Evolutionary conservation across 257 asterid genomes (phyloP).

Genomic region (Solanum microdontum): DNA sequence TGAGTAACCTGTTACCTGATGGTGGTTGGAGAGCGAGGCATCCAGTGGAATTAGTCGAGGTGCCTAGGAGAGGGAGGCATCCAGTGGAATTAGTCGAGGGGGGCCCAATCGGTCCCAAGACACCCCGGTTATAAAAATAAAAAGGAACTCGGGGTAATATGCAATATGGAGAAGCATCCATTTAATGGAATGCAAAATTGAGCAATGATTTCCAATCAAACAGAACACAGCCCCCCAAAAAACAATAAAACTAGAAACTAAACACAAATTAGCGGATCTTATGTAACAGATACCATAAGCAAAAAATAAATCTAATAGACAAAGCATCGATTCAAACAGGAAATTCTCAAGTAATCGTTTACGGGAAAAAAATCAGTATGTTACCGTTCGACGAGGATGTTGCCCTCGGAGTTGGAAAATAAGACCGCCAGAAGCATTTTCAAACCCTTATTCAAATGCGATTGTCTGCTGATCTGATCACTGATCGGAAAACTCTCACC

Average conservation of each 20-base stretch:
- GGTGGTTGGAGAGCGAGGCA: background rate
- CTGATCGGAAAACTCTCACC: background rate
- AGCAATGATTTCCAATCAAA: background rate
- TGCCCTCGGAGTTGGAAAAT: conserved; percentile 91
- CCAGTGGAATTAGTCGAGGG: background rate
- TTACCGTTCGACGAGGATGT: conserved; percentile 95
- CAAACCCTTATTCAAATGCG: background rate
- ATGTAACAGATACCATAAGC: background rate
- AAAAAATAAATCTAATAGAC: background rate
- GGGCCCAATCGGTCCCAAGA: background rate
- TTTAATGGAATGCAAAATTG: background rate
- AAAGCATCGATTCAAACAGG: background rate
- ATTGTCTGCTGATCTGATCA: background rate
- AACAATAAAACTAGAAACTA: background rate
- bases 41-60: background rate
- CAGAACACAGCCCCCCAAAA: background rate
- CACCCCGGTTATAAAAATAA: background rate
- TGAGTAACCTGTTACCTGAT: background rate
- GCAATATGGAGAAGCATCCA: background rate
- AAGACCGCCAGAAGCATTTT: conserved; percentile 82
- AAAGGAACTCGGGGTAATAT: background rate
- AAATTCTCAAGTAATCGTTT: background rate
- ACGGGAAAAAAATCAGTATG: background rate
- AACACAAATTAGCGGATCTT: background rate
- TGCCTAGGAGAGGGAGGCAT: background rate